Conservation (phyloP, 2,329 filamentous ascomycete genomes). For the Rasamsonia emersonii region DNA sequence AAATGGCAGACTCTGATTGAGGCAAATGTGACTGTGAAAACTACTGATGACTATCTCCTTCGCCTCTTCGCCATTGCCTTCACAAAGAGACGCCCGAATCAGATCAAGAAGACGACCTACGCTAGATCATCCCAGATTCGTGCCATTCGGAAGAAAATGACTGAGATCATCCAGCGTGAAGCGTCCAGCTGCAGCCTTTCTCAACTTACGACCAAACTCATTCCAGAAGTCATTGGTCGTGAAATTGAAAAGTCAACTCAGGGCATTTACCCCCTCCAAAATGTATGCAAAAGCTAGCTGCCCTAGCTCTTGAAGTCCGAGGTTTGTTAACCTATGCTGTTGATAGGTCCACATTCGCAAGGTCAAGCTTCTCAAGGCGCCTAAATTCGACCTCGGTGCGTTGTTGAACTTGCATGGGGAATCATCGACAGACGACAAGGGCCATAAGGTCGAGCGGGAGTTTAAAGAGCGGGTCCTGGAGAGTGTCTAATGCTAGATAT, state of each 20-base stretch:
- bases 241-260: constrained; percentile 99
- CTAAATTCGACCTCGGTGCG: constrained; percentile 97
- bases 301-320: constrained; percentile 22
- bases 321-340: too few species aligned
- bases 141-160: constrained; percentile 99
- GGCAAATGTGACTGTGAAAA: constrained; percentile 99
- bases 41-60: constrained; percentile 98
- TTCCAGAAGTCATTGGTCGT: constrained; percentile 97
- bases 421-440: constrained; percentile 89
- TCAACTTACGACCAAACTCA: constrained; percentile 97
- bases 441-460: constrained; percentile 97
- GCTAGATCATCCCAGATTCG: constrained; percentile 95
- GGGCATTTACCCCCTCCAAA: constrained; percentile 99
- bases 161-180: constrained; percentile 96
- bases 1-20: constrained; percentile 99
- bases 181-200: constrained; percentile 87
- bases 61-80: constrained; percentile 98
- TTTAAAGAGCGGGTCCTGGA: constrained; percentile 98
- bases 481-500: constrained; percentile 64
- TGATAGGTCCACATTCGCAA: constrained; percentile 99
- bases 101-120: constrained; percentile 99
- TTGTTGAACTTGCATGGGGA: constrained; percentile 96
- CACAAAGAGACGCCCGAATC: constrained; percentile 98
- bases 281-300: constrained; percentile 54
- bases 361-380: constrained; percentile 97